A percentile compares a stretch with the other conserved stretches of the same genome.
These are phyloP conservation scores for Rhizopogon sp. DNA, from an alignment of 768 basidiomycete species.

Conservation along the genomic window DNA sequence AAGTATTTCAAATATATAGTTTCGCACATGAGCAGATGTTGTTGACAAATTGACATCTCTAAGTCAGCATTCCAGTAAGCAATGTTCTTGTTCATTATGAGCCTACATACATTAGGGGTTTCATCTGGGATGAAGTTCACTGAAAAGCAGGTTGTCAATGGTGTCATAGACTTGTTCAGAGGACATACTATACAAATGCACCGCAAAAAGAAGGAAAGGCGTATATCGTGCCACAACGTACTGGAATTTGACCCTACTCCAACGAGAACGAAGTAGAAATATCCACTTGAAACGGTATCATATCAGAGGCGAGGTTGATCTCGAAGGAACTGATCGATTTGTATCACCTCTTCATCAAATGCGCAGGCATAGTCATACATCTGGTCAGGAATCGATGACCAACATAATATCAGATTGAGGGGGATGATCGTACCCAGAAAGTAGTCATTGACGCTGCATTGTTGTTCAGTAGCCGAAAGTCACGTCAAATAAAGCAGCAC, in stretches of 20 bases:
- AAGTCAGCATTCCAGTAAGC: neutral
- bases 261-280: neutral
- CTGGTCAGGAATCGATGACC: neutral
- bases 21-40: neutral
- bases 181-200: slow-evolving; percentile 1
- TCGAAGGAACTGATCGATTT: neutral
- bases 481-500: no score
- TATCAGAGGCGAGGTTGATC: neutral
- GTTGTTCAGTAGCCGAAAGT: neutral
- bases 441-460: slow-evolving; percentile 1
- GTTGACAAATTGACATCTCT: slow-evolving; percentile 3
- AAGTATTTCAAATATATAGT: neutral
- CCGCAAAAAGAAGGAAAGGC: slow-evolving; percentile 1
- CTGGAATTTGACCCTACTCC: neutral
- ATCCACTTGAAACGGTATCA: neutral
- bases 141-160: neutral
- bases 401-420: neutral
- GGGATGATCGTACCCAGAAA: slow-evolving; percentile 1
- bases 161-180: neutral
- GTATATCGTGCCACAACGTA: slow-evolving; percentile 3
- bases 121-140: neutral
- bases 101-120: neutral
- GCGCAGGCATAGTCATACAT: slow-evolving; percentile 1
- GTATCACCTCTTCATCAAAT: neutral
- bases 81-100: no score